Evolutionary conservation across 371 early-diverging fungal genomes (phyloP), one percentile per base, ranked within the genome.

Genomic region (Basidiobolus meristosporus): DNA sequence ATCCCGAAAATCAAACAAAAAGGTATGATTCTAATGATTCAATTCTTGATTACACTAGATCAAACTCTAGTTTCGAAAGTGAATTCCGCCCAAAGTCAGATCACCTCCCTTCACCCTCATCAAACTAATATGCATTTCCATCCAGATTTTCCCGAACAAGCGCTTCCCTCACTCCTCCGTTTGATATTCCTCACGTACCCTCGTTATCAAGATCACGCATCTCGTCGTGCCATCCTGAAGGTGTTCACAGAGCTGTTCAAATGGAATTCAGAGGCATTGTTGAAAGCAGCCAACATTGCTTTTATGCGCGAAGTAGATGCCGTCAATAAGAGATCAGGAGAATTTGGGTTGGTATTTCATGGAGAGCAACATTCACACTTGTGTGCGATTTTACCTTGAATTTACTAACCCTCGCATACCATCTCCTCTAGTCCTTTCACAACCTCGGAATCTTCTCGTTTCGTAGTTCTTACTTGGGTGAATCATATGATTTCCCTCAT

Each of bases 121-220:
- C n/a, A n/a, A n/a, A n/a, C n/a, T n/a, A n/a, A n/a, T 30, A 30
- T 30, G 7, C n/a, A n/a, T 33, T 15, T 3, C 34, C 17, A 7
- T 30, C 16, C 51, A 75, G 76, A 68, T 55, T 46, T 72, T 36
- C 67, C 71, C 18, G 56, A 59, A 7, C 66, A 72, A 51, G 44
- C 53, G 22, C 52, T 75, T 40, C 65, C 66, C 35, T 48, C 60
- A 9, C 42, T 75, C 31, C 51, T 75, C 33, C 64, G 62, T 35
- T 46, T 70, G 36, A 40, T 72, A 19, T 57, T 68, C 40, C 48
- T 72, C 34, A 66, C 73, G 31, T 66, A 70, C 49, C 51, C 73
- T 18, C 73, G 76, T 34, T 75, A 75, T 45, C 62, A 56, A 34
- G 76, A 75, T 45, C 62, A 70, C 40, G 50, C 57, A 22, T 75